A percentile compares a stretch with the other conserved stretches of the same genome.
These are phyloP conservation scores for Pythium diclinum DNA, from an alignment of 352 stramenopile species.

Conservation along the genomic window DNA sequence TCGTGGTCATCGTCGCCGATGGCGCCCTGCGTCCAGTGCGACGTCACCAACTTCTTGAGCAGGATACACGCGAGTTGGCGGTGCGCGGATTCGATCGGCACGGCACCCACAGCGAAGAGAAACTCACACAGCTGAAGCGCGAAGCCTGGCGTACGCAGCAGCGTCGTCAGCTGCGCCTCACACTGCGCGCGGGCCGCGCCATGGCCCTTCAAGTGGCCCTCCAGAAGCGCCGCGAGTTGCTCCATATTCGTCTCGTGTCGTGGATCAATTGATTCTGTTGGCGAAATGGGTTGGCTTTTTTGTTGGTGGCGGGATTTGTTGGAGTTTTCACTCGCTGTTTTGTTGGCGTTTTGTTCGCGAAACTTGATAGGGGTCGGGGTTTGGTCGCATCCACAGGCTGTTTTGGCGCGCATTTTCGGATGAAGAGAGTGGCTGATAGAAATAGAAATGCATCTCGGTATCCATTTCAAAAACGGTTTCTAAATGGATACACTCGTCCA, in stretches of 20 bases:
- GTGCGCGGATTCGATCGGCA: slow-evolving; percentile 35
- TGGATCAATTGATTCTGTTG: background rate
- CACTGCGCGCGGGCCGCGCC: slow-evolving; percentile 49
- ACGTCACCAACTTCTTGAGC: slow-evolving; percentile 73
- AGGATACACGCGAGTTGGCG: slow-evolving; percentile 70
- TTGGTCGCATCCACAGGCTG: background rate
- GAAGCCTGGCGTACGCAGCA: slow-evolving; percentile 62
- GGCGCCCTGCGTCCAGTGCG: slow-evolving; percentile 45
- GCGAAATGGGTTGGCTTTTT: slow-evolving; percentile 1
- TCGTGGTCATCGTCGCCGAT: slow-evolving; percentile 35
- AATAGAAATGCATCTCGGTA: background rate
- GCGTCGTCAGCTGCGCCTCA: slow-evolving; percentile 61
- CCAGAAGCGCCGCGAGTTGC: slow-evolving; percentile 51
- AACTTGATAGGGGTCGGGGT: background rate
- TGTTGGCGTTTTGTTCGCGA: slow-evolving; percentile 2
- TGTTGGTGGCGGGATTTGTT: background rate
- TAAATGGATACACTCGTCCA: background rate
- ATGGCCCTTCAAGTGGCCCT: slow-evolving; percentile 48
- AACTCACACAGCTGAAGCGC: slow-evolving; percentile 68
- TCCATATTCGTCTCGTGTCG: slow-evolving; percentile 13
- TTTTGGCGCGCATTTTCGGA: background rate
- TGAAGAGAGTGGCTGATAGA: slow-evolving; percentile 4
- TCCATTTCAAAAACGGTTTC: background rate
- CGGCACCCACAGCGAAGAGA: slow-evolving; percentile 40
- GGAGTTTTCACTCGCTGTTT: background rate